Evolutionary conservation across 768 basidiomycete genomes (phyloP), one percentile per base, ranked within the genome.

Genomic region (Glaciozyma martinii): DNA sequence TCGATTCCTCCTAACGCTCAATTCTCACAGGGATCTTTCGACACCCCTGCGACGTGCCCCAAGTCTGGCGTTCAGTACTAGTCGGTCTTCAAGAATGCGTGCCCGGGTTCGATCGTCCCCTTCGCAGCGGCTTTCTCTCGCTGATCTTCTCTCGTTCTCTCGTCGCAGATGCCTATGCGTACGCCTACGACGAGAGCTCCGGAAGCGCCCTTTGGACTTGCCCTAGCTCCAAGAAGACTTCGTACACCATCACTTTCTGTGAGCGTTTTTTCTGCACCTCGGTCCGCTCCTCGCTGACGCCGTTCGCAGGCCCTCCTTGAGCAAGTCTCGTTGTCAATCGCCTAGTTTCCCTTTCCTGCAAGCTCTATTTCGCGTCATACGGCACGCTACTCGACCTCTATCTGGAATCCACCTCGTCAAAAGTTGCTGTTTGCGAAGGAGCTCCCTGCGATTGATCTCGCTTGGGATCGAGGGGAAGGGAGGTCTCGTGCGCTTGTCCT

Each of bases 151-250:
- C n/a, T n/a, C n/a, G n/a, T n/a, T n/a, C n/a, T n/a, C n/a, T n/a
- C n/a, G n/a, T n/a, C n/a, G 5, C 33, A 33, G 33, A 33, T 33
- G 74, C 81, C 25, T 82, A 82, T 60, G 81, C 78, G 8, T 83
- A 82, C 61, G 80, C 82, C 5, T 83, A 78, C 70, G 83, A 83
- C 70, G 83, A 84, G 72, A 67, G 76, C 32, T 78, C 75, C 55
- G 79, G 81, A 68, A 77, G 81, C 0, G 83, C 85, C 0, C 76
- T 84, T 47, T 84, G 79, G 78, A 82, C 78, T 1, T 85, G 84
- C 74, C 67, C 75, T 19, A 77, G 81, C 1, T 50, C 27, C 57
- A 54, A 63, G n/a, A 70, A 71, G 13, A 76, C 82, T 1, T 78
- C 77, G 65, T 82, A 67, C 59, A 61, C 63, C 23, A 6, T 68